These are phyloP conservation scores for Penicilliopsis zonata DNA, from an alignment of 495 filamentous ascomycete genomes.

Conservation along the genomic window DNA sequence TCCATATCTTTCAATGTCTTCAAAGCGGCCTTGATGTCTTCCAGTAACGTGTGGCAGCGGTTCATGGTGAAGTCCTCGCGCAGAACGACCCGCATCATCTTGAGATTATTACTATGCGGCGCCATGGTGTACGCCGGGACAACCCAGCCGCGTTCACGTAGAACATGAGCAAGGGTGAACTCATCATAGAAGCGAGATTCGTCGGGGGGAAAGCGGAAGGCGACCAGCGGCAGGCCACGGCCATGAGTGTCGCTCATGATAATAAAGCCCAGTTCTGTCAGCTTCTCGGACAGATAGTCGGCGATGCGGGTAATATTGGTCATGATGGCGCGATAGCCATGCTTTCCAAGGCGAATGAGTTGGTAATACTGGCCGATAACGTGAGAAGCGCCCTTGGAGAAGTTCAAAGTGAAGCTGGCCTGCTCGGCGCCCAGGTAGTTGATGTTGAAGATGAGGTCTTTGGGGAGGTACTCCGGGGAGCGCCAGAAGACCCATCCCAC, in stretches of 20 bases:
- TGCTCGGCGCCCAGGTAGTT: conserved; percentile 79
- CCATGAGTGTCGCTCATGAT: conserved; percentile 64
- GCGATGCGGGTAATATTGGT: conserved; percentile 64
- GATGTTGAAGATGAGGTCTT: conserved; percentile 82
- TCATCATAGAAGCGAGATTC: conserved; percentile 61
- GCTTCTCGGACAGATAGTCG: conserved; percentile 53
- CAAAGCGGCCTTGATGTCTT: conserved; percentile 61
- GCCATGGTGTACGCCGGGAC: conserved; percentile 95
- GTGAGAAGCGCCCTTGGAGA: conserved; percentile 69
- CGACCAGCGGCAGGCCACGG: conserved; percentile 62
- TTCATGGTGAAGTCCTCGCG: conserved; percentile 76
- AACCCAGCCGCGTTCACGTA: conserved; percentile 77
- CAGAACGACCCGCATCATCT: conserved; percentile 81
- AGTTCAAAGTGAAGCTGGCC: conserved; percentile 75
- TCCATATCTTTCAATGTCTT: conserved; percentile 63
- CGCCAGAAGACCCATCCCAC: conserved; percentile 76
- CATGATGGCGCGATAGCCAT: conserved; percentile 69
- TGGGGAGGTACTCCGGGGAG: conserved; percentile 57
- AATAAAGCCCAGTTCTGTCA: conserved; percentile 57
- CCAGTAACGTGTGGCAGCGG: conserved; percentile 60
- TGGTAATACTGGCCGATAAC: conserved; percentile 83
- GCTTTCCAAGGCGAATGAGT: conserved; percentile 69
- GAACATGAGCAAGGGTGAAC: conserved; percentile 66
- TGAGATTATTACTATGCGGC: conserved; percentile 61
- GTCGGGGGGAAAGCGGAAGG: conserved; percentile 50